A percentile compares a stretch with the other conserved stretches of the same genome.
phyloP scores from a whole-genome alignment of 176 grass and related monocot genomes.

The Metroxylon sagu region DNA sequence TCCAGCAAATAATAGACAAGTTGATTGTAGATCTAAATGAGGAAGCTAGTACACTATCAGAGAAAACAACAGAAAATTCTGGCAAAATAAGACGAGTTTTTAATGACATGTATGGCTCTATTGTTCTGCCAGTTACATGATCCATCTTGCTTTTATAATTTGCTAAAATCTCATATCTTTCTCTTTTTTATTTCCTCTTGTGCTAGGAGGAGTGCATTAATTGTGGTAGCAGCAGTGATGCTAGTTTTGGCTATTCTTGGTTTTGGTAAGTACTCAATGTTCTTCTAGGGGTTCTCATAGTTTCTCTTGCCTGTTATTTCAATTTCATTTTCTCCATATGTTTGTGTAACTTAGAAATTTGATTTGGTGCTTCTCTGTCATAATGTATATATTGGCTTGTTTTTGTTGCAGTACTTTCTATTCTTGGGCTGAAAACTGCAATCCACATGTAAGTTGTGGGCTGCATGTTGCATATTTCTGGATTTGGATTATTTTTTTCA shows the following conservation, averaged over 20 bases:
- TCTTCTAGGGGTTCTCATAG: too few relatives aligned
- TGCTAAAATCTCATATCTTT: not conserved
- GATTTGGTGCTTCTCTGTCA: not conserved
- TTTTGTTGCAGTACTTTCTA: constrained; percentile 43
- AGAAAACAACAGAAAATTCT: constrained; percentile 70
- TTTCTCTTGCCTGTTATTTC: not conserved
- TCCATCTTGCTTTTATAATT: too few relatives aligned
- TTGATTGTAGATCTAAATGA: constrained; percentile 66
- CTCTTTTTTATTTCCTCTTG: constrained; percentile 14
- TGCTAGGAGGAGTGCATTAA: constrained; percentile 40
- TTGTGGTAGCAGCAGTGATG: constrained; percentile 59
- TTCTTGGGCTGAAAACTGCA: constrained; percentile 47
- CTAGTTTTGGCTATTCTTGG: constrained; percentile 64
- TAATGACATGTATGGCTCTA: constrained; percentile 47
- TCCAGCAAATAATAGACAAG: constrained; percentile 67
- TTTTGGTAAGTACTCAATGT: constrained; percentile 45
- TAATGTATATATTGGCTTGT: not conserved
- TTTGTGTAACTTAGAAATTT: not conserved
- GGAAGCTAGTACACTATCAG: constrained; percentile 56
- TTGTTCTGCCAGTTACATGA: not conserved
- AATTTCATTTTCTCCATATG: not conserved
- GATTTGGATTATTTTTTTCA: not conserved
- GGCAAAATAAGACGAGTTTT: constrained; percentile 60
- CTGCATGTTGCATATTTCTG: not conserved
- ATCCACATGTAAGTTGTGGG: constrained; percentile 57